phyloP scores from a whole-genome alignment of 768 basidiomycete genomes.

The Butyriboletus loyo region DNA sequence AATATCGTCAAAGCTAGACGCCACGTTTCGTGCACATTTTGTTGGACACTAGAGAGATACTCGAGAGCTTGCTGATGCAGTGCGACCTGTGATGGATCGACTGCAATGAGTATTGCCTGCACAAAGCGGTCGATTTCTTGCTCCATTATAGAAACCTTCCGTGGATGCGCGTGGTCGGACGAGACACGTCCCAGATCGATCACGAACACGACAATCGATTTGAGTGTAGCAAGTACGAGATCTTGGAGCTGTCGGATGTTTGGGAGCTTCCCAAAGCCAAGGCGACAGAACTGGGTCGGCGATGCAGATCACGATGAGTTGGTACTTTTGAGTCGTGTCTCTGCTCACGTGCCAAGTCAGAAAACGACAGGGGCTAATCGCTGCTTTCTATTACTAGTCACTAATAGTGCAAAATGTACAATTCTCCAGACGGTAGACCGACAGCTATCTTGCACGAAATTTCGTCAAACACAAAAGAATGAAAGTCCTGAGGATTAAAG shows the following conservation, averaged over 20 bases:
- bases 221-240: neutral
- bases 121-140: slow-evolving; percentile 73
- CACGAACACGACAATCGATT: slow-evolving; percentile 2
- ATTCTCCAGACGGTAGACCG: slow-evolving; percentile 49
- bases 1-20: slow-evolving; percentile 75
- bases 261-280: neutral
- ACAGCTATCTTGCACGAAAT: slow-evolving; percentile 49
- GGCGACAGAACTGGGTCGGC: neutral
- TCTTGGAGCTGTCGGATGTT: slow-evolving; percentile 1
- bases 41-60: slow-evolving; percentile 75
- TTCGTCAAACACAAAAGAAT: slow-evolving; percentile 55
- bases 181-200: slow-evolving; percentile 20
- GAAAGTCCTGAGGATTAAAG: slow-evolving; percentile 45
- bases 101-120: slow-evolving; percentile 86
- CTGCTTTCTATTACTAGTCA: too few species aligned
- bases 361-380: slow-evolving; percentile 17
- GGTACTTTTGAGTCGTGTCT: slow-evolving; percentile 10
- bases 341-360: slow-evolving; percentile 24
- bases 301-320: slow-evolving; percentile 3
- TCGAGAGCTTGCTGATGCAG: slow-evolving; percentile 86
- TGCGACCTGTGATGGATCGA: slow-evolving; percentile 65
- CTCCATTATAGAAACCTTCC: slow-evolving; percentile 48
- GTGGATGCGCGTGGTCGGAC: slow-evolving; percentile 15
- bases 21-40: slow-evolving; percentile 76
- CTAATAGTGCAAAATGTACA: slow-evolving; percentile 45